Evolutionary conservation across 2,329 filamentous ascomycete species (phyloP), one percentile per base, ranked within the genome.

Genomic region (Colletotrichum aenigma): DNA sequence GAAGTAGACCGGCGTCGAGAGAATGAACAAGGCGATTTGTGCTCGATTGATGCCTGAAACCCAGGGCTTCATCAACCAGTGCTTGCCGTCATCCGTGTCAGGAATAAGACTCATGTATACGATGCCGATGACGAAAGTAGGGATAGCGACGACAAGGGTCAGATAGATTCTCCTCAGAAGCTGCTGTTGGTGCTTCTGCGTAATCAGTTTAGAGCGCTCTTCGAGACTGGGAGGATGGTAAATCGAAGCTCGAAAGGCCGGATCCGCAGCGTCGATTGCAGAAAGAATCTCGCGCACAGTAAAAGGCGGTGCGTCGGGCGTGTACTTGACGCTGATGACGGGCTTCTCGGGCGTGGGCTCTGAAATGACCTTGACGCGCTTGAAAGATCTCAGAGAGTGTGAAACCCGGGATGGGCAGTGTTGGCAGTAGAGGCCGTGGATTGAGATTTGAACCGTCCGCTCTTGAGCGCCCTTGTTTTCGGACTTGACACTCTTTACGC

Each of bases 21-120:
- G 88, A 71, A 96, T 90, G 80, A 96, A 95, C 0, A 98, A 88
- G 6, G 94, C 91, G 86, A 96, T 94, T 83, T 96, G 94, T 7
- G 93, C 89, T 26, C 95, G 92, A 78, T 91, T 95, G 69, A 96
- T 92, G 1, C 95, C 95, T 4, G 90, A 91, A 78, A 89, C 91
- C 87, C 95, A 93, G 0, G 92, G 91, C 77, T 89, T 82, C 90
- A 95, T 96, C 60, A 97, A 85, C 79, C 91, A 95, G 77, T 87
- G 86, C 72, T 92, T 92, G 15, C 88, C 88, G 0, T 84, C 78
- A 78, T 96, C 90, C 3, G 88, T 84, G 4, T 88, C 83, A 0
- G 93, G 87, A 0, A 98, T 89, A 2, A 98, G 88, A 76, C 91
- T 95, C 96, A 98, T 98, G 85, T 95, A 98, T 2, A 98, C 92